Evolutionary conservation across 345 rosid species (phyloP).

Genomic region (Jatropha curcas): DNA sequence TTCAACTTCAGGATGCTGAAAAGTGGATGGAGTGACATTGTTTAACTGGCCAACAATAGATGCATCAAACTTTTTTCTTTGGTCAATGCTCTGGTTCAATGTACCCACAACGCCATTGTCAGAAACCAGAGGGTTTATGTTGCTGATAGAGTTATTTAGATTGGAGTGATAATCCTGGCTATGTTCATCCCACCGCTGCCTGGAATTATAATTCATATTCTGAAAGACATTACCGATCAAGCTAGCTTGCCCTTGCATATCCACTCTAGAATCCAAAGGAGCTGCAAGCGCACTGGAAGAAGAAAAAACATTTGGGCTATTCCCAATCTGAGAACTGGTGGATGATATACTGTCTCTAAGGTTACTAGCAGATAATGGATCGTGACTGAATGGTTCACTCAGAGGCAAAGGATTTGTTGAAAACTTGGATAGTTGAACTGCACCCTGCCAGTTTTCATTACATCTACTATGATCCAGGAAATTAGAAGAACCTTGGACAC

Average conservation of each 20-base stretch:
- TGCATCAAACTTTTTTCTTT: conserved; percentile 37
- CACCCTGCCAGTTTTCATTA: conserved; percentile 52
- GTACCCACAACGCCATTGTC: conserved; percentile 30
- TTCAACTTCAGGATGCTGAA: conserved; percentile 38
- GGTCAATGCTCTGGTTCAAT: conserved; percentile 32
- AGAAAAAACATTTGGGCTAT: conserved; percentile 41
- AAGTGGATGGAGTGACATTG: conserved; percentile 26
- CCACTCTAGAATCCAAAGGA: conserved; percentile 42
- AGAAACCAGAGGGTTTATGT: conserved; percentile 38
- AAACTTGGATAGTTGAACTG: conserved; percentile 43
- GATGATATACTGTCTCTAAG: conserved; percentile 30
- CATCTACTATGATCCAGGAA: conserved; percentile 46
- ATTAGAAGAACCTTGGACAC: conserved; percentile 42
- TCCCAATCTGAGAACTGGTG: conserved; percentile 34
- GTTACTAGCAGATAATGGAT: conserved; percentile 33
- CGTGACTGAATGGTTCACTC: conserved; percentile 39
- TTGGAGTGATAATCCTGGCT: conserved; percentile 30
- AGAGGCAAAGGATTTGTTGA: conserved; percentile 49
- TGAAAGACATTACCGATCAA: conserved; percentile 44
- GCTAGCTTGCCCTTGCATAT: conserved; percentile 48
- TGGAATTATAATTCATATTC: conserved; percentile 37
- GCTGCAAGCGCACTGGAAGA: conserved; percentile 37
- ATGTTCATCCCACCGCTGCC: conserved; percentile 54
- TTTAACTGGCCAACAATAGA: conserved; percentile 39
- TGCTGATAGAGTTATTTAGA: conserved; percentile 36